phyloP scores from a whole-genome alignment of 495 filamentous ascomycete species.

The Xylaria acuta region DNA sequence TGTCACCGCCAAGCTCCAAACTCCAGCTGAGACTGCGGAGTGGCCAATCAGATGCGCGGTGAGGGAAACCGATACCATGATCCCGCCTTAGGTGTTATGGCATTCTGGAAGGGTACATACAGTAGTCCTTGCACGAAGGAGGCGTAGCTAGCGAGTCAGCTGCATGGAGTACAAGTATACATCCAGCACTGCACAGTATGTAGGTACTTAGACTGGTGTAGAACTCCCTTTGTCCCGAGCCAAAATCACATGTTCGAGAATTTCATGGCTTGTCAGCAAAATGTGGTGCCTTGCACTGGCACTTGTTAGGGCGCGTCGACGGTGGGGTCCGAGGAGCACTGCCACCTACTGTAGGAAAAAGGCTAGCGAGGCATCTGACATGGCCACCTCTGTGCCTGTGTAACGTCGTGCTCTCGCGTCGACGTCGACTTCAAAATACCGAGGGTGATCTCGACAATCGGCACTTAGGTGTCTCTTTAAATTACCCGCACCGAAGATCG shows the following conservation, averaged over 20 bases:
- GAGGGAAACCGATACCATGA: conserved; percentile 26
- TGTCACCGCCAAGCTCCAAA: conserved; percentile 21
- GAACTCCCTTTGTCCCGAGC: not conserved
- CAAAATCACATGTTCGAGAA: conserved; percentile 21
- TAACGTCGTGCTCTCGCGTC: conserved; percentile 13
- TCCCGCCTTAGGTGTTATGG: conserved; percentile 25
- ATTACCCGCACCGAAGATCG: not conserved
- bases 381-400: not conserved
- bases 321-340: no score
- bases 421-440: not conserved
- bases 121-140: conserved; percentile 25
- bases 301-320: not conserved
- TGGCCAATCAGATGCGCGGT: conserved; percentile 32
- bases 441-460: not conserved
- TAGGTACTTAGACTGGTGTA: no score
- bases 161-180: conserved; percentile 23
- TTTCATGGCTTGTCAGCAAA: conserved; percentile 15
- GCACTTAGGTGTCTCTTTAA: not conserved
- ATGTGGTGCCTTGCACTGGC: not conserved
- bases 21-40: conserved; percentile 39
- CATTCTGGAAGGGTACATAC: conserved; percentile 5
- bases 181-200: not conserved
- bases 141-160: conserved; percentile 35
- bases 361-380: conserved; percentile 10
- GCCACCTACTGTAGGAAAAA: no score